phyloP scores from a whole-genome alignment of 495 filamentous ascomycete species.

The Penicillium steckii region DNA sequence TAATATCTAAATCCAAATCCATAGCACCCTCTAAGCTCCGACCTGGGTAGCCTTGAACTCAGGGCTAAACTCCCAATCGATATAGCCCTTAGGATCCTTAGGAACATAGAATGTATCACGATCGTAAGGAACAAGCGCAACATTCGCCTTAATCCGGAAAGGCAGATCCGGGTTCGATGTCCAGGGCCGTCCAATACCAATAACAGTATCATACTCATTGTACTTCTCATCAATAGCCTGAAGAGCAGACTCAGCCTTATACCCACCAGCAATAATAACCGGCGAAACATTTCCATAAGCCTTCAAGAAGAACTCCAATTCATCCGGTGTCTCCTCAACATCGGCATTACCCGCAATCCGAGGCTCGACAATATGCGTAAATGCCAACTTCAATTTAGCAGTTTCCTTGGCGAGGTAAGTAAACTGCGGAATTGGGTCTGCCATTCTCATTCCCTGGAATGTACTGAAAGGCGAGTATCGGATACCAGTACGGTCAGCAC shows the following conservation, averaged over 20 bases:
- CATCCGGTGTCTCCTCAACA: slow-evolving; percentile 36
- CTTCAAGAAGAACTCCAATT: slow-evolving; percentile 46
- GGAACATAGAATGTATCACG: slow-evolving; percentile 56
- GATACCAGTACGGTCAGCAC: slow-evolving; percentile 59
- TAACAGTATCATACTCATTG: slow-evolving; percentile 48
- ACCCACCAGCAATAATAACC: slow-evolving; percentile 64
- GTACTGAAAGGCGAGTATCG: slow-evolving; percentile 62
- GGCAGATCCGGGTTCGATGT: slow-evolving; percentile 72
- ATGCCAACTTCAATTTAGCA: slow-evolving; percentile 58
- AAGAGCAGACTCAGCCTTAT: slow-evolving; percentile 44
- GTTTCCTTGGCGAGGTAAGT: slow-evolving; percentile 52
- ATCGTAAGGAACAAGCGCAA: slow-evolving; percentile 57
- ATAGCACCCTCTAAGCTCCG: slow-evolving; percentile 19
- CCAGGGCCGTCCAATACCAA: slow-evolving; percentile 63
- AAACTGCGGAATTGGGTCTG: slow-evolving; percentile 63
- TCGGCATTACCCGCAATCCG: slow-evolving; percentile 48
- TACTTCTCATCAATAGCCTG: slow-evolving; percentile 54
- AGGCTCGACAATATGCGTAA: slow-evolving; percentile 63
- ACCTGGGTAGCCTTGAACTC: slow-evolving; percentile 34
- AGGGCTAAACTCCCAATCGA: slow-evolving; percentile 52
- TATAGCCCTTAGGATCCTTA: slow-evolving; percentile 56
- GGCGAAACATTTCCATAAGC: slow-evolving; percentile 47
- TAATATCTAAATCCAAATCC: slow-evolving; percentile 6
- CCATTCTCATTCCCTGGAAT: slow-evolving; percentile 71
- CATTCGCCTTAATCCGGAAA: slow-evolving; percentile 57